Evolutionary conservation across 2,329 filamentous ascomycete genomes (phyloP), one percentile per base, ranked within the genome.

Genomic region (Pyricularia sp.): DNA sequence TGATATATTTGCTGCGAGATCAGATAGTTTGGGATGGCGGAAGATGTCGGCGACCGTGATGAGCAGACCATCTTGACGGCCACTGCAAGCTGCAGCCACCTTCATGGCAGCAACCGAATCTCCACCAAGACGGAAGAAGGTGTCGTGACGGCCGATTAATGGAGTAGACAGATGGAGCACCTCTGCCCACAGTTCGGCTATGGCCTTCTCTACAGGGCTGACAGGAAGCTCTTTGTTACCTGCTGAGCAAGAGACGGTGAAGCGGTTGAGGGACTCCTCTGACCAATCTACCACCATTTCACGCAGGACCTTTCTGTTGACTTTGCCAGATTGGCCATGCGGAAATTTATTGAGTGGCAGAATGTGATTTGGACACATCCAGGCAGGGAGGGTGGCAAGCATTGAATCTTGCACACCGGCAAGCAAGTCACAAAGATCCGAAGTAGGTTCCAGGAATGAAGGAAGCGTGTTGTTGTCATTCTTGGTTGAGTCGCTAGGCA

Each of bases 111-210:
- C 64, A 23, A 77, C 70, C 0, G 76, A 78, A 67, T 77, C 73
- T 3, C 77, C 77, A 0, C 77, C 76, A 3, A 77, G 65, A 5
- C 69, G 68, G 66, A 78, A 73, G 69, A 78, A 78, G 69, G 71
- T 73, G 59, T 75, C 73, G 7, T 68, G 12, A 11, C 30, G 33
- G 31, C 70, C 67, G 42, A 73, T 0, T 2, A 28, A 25, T 7
- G 64, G 23, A 12, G 31, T 4, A 10, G 64, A 20, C 3, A 65
- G 7, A 23, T 65, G 30, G 3, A 65, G 64, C 4, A 65, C 26
- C 17, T 65, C 33, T 14, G 64, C 64, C 64, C 64, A 65, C 28
- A 65, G 11, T 4, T 17, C 30, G 17, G 64, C 64, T 2, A 65
- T 12, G 10, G 64, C 23, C 64, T 23, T 36, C 7, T 65, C 64